phyloP scores from a whole-genome alignment of 768 basidiomycete species.

The Coprinopsis marcescibilis region DNA sequence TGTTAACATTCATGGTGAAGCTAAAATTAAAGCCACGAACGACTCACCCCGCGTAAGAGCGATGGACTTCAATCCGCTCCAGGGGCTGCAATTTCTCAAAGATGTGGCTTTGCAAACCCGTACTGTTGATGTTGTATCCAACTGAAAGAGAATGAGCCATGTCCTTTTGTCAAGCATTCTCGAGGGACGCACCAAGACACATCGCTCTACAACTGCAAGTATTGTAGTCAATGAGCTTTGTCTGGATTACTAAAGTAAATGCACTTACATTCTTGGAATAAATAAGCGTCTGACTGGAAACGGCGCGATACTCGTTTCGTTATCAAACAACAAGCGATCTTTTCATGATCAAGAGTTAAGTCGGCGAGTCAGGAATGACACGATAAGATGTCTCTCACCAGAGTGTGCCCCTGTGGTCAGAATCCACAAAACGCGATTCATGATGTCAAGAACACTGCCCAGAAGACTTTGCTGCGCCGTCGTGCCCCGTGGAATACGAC shows the following conservation, averaged over 20 bases:
- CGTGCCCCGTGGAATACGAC: constrained; percentile 2
- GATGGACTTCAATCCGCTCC: not conserved
- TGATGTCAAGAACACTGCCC: constrained; percentile 13
- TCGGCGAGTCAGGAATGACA: not conserved
- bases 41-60: too few species aligned
- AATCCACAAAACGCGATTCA: constrained; percentile 20
- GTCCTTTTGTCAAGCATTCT: not conserved
- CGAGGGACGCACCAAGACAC: constrained; percentile 34
- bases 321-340: constrained; percentile 18
- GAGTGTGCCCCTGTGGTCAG: constrained; percentile 22
- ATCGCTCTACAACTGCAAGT: constrained; percentile 35
- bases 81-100: not conserved
- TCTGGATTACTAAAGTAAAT: not conserved
- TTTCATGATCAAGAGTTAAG: constrained; percentile 11
- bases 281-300: constrained; percentile 27
- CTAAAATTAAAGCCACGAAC: too few species aligned
- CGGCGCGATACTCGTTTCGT: constrained; percentile 9
- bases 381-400: constrained; percentile 18
- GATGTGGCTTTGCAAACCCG: not conserved
- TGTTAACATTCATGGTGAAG: too few species aligned
- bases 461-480: too few species aligned
- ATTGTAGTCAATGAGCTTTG: not conserved
- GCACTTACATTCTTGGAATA: constrained; percentile 38
- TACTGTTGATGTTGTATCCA: constrained; percentile 17
- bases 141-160: constrained; percentile 8